Conservation (phyloP, 2,329 filamentous ascomycete species). For the Fusarium lateritium region DNA sequence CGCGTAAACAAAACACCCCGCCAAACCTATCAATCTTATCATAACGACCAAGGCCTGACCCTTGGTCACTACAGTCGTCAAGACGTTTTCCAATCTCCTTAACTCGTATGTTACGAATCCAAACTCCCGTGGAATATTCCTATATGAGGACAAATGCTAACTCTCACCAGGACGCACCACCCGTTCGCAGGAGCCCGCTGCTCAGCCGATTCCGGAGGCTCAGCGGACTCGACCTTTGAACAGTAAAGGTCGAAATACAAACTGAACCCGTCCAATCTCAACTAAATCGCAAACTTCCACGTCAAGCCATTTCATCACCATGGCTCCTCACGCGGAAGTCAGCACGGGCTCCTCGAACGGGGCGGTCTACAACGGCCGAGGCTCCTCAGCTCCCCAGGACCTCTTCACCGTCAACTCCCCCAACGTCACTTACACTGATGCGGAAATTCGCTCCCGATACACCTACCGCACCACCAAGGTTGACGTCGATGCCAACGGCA, state of each 20-base stretch:
- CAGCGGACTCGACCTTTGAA: slow-evolving; percentile 77
- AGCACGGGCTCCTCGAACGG: slow-evolving; percentile 71
- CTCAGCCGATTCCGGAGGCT: slow-evolving; percentile 88
- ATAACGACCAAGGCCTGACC: slow-evolving; percentile 65
- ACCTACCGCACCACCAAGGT: slow-evolving; percentile 95
- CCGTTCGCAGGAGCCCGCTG: slow-evolving; percentile 97
- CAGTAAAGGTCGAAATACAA: slow-evolving; percentile 64
- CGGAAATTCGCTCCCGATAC: slow-evolving; percentile 93
- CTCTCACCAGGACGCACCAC: slow-evolving; percentile 81
- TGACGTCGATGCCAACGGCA: slow-evolving; percentile 78
- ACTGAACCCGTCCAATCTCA: slow-evolving; percentile 49
- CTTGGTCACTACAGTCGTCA: slow-evolving; percentile 79
- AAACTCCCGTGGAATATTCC: not conserved
- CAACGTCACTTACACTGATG: slow-evolving; percentile 91
- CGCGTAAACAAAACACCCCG: slow-evolving; percentile 42
- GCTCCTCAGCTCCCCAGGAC: slow-evolving; percentile 65
- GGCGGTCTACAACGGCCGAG: slow-evolving; percentile 66
- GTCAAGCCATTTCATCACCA: slow-evolving; percentile 63
- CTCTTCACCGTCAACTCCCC: slow-evolving; percentile 92
- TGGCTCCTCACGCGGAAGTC: slow-evolving; percentile 92
- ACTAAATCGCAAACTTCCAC: slow-evolving; percentile 44
- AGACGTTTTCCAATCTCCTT: slow-evolving; percentile 98
- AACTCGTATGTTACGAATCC: slow-evolving; percentile 81
- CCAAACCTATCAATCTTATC: slow-evolving; percentile 44
- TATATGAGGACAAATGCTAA: slow-evolving; percentile 45